Evolutionary conservation across 805 yeast species (phyloP), one percentile per base, ranked within the genome.

Genomic region (Henningerozyma blattae): DNA sequence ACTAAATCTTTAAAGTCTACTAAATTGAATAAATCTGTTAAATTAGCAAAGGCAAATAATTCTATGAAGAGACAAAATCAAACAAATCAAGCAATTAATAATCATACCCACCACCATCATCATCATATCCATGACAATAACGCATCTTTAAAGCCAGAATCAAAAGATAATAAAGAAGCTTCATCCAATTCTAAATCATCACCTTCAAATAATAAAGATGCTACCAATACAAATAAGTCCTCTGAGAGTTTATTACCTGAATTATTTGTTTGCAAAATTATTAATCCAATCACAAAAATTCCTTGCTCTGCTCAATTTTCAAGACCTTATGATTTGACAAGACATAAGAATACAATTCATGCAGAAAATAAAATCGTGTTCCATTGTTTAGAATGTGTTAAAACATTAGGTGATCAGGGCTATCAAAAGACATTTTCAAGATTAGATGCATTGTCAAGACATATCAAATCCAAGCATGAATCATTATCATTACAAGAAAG

Each of bases 281-380:
- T 44, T 13, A 52, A 50, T 37, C 38, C 46, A 12, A 40, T 46
- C 7, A 52, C 56, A 2, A 48, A 41, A 15, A 49, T 50, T 18
- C 54, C 56, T 6, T 56, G 61, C 29, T 36, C 42, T 14, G 57
- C 58, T 15, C 51, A 76, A 48, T 89, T 89, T 52, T 85, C 96
- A 14, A 72, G 98, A 50, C 94, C 95, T 15, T 89, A 89, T 54
- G 98, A 89, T 62, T 66, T 89, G 50, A 80, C 87, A 18, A 73
- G 98, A 47, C 98, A 89, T 58, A 95, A 89, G 57, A 94, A 89
- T 50, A 91, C 97, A 0, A 87, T 89, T 35, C 98, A 89, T 56
- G 91, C 96, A 1, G 68, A 81, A 31, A 80, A 78, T 54, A 80
- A 89, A 59, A 81, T 81, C 47, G 75, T 80, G 32, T 91, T 77